These are phyloP conservation scores for Phlebiopsis flavidoalba DNA, from an alignment of 768 basidiomycete species.

Conservation along the genomic window DNA sequence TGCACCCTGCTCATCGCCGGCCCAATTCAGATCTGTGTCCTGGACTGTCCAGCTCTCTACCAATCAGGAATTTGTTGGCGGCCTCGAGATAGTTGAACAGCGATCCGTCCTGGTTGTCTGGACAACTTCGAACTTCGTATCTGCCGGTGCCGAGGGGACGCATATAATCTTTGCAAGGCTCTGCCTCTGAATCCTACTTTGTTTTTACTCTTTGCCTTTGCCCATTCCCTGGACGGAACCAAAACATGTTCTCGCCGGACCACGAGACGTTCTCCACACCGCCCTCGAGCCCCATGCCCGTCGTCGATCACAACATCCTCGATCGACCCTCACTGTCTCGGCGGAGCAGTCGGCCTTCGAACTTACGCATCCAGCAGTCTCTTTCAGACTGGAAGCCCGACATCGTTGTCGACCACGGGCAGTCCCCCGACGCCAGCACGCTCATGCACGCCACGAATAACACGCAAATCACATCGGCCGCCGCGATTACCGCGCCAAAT, in stretches of 20 bases:
- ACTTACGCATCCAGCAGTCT: slow-evolving; percentile 28
- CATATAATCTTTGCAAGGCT: slow-evolving; percentile 3
- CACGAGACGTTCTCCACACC: slow-evolving; percentile 40
- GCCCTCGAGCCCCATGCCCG: slow-evolving; percentile 38
- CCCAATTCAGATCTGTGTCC: background rate
- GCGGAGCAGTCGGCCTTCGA: slow-evolving; percentile 28
- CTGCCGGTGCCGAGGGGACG: background rate
- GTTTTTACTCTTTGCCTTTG: background rate
- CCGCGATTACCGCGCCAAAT: background rate
- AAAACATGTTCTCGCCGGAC: slow-evolving; percentile 27
- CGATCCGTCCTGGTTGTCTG: slow-evolving; percentile 10
- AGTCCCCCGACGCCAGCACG: slow-evolving; percentile 20
- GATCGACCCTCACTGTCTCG: slow-evolving; percentile 35
- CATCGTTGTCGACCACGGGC: slow-evolving; percentile 31
- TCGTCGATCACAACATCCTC: slow-evolving; percentile 18
- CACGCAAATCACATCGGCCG: background rate
- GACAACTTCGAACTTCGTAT: slow-evolving; percentile 12
- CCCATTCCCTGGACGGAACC: background rate
- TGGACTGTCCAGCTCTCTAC: background rate
- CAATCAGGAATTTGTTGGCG: background rate
- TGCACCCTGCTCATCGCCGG: background rate
- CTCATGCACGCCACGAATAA: background rate
- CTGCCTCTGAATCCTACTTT: background rate
- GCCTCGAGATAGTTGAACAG: slow-evolving; percentile 9
- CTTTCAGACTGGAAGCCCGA: slow-evolving; percentile 28